Conservation (phyloP, 176 grass and related monocot genomes). For the Leersia perrieri region DNA sequence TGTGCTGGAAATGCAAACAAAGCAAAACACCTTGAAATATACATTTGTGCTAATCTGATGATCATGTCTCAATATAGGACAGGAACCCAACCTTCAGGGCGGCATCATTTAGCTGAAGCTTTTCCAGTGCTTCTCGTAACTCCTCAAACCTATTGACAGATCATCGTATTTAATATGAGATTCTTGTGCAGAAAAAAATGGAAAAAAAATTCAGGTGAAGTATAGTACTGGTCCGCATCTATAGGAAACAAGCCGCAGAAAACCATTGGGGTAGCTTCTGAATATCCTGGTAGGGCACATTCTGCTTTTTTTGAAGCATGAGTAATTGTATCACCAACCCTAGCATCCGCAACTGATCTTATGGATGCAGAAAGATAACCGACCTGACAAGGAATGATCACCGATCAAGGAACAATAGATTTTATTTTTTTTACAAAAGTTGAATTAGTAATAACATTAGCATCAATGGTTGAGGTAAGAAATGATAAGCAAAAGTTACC, state of each 20-base stretch:
- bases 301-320: conserved; percentile 69
- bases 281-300: conserved; percentile 81
- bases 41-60: conserved; percentile 14
- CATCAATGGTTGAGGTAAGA: conserved; percentile 5
- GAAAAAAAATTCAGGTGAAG: conserved; percentile 24
- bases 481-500: conserved; percentile 53
- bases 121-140: conserved; percentile 86
- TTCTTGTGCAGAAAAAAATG: conserved; percentile 14
- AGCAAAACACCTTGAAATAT: conserved; percentile 2
- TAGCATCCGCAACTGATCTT: conserved; percentile 94
- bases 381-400: conserved; percentile 45
- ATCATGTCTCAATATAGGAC: conserved; percentile 21
- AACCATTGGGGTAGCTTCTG: conserved; percentile 91
- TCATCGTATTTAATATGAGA: conserved; percentile 13
- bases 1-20: conserved; percentile 10
- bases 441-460: neutral
- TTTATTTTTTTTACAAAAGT: conserved; percentile 14
- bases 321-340: conserved; percentile 95
- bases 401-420: conserved; percentile 19
- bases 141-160: conserved; percentile 72
- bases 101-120: conserved; percentile 95
- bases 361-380: conserved; percentile 98
- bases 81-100: conserved; percentile 69
- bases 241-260: conserved; percentile 95
- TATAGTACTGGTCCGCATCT: conserved; percentile 86